Evolutionary conservation across 2,329 filamentous ascomycete species (phyloP), one percentile per base, ranked within the genome.

Genomic region (Cyclaneusma minus): DNA sequence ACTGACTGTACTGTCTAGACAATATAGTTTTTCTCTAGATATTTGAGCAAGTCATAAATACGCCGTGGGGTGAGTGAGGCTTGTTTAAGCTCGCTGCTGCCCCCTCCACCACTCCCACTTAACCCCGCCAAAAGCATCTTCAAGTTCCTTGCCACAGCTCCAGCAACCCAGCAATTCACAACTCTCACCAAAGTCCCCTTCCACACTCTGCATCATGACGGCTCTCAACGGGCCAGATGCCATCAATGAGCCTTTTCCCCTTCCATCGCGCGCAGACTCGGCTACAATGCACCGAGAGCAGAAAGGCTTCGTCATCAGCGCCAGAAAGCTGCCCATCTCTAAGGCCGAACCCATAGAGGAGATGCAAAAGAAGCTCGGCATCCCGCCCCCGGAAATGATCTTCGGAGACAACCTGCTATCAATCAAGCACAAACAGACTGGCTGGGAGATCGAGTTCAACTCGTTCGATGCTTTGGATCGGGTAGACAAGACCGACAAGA

Each of bases 301-400:
- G 42, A 61, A 64, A 36, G 64, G 63, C 43, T 91, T 87, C 60
- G 66, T 59, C 42, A 74, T 95, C 50, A 68, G 68, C 15, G 81
- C 81, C 29, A 78, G 83, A 48, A 94, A 94, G 59, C 73, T 89
- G 26, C 89, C 89, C 35, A 98, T 98, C 51, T 78, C 91, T 41
- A 94, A 93, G 52, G 73, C 85, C 23, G 79, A 68, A 5, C 80
- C 84, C 26, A 95, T 98, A 46, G 84, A 93, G 46, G 69, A 68
- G 19, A 81, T 98, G 70, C 74, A 75, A 21, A 62, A 64, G 30
- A 70, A 68, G 35, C 64, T 98, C 28, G 74, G 75, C 16, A 94
- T 98, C 46, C 73, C 87, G 11, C 71, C 87, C 21, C 89, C 89
- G 6, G 89, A 98, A 58, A 98, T 98, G 89, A 98, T 98, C 38